Base-by-base conservation (phyloP, 2,329 filamentous ascomycete genomes). In the Ophiocordyceps robertsii region DNA sequence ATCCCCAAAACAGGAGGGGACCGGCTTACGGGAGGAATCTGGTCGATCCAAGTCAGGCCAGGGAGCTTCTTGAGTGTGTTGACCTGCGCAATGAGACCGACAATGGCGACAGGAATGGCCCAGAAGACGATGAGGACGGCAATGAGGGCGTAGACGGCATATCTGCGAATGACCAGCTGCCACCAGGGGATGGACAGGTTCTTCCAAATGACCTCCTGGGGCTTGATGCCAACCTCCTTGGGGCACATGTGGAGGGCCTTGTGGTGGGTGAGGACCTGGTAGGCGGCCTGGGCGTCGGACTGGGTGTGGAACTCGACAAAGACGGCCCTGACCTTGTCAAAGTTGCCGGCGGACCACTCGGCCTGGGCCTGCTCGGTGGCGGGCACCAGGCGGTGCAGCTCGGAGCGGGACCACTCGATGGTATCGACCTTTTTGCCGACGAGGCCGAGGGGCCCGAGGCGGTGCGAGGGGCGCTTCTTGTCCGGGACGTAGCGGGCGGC, bases 221-320 rank as follows among this genome's bases (percentile, higher is more conserved):
- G 90, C 42, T 75, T 76, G 41, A 95, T 70, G 38, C 87, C 88
- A 43, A 90, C 89, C 55, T 81, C 87, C 29, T 87, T 80, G 39
- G 88, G 87, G 19, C 82, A 76, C 82, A 95, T 88, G 60, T 88
- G 84, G 36, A 90, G 68, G 27, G 84, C 80, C 43, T 84, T 76
- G 58, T 92, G 85, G 62, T 92, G 85, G 7, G 86, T 76, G 27
- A 93, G 69, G 17, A 78, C 81, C 61, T 95, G 89, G 61, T 75
- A 94, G 21, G 90, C 89, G 44, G 73, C 69, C 60, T 98, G 90
- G 9, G 92, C 92, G 46, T 86, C 84, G 21, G 80, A 74, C 57
- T 94, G 85, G 4, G 75, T 79, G 48, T 77, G 73, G 56, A 95
- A 98, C 56, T 96, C 89, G 49, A 98, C 84, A 54, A 98, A 96